phyloP scores from a whole-genome alignment of 164 flowering plant genomes.

The Euptelea pleiosperma region DNA sequence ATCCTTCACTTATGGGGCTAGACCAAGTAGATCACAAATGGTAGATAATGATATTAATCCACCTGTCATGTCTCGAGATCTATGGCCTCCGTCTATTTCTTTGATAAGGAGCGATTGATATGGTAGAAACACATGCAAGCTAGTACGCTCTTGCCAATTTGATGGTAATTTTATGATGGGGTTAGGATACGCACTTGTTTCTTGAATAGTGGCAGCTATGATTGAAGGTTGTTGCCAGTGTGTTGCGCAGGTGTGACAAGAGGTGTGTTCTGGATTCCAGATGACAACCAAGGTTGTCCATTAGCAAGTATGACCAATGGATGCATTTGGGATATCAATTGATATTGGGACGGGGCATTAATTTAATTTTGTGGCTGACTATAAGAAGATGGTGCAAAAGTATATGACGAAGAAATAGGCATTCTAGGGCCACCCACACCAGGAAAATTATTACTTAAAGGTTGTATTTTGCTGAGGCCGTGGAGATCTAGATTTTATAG shows the following conservation, averaged over 20 bases:
- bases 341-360: slow-evolving; percentile 48
- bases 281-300: slow-evolving; percentile 62
- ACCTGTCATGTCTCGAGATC: no score
- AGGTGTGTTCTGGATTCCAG: slow-evolving; percentile 47
- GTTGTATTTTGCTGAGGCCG: slow-evolving; percentile 49
- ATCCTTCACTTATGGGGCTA: no score
- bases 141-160: slow-evolving; percentile 95
- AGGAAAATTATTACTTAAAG: slow-evolving; percentile 36
- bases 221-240: slow-evolving; percentile 42
- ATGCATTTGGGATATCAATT: slow-evolving; percentile 57
- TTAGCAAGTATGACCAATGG: slow-evolving; percentile 33
- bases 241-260: slow-evolving; percentile 43
- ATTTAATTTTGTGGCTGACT: slow-evolving; percentile 51
- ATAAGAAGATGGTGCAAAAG: slow-evolving; percentile 54
- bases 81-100: no score
- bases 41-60: no score
- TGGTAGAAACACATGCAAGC: no score
- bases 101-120: no score
- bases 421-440: slow-evolving; percentile 53
- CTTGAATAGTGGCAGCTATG: slow-evolving; percentile 40
- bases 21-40: no score
- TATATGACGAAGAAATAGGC: slow-evolving; percentile 60
- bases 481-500: slow-evolving; percentile 39
- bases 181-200: slow-evolving; percentile 24
- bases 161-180: slow-evolving; percentile 45